Conservation (phyloP, 2,329 filamentous ascomycete genomes). For the Elsinoe batatas region DNA sequence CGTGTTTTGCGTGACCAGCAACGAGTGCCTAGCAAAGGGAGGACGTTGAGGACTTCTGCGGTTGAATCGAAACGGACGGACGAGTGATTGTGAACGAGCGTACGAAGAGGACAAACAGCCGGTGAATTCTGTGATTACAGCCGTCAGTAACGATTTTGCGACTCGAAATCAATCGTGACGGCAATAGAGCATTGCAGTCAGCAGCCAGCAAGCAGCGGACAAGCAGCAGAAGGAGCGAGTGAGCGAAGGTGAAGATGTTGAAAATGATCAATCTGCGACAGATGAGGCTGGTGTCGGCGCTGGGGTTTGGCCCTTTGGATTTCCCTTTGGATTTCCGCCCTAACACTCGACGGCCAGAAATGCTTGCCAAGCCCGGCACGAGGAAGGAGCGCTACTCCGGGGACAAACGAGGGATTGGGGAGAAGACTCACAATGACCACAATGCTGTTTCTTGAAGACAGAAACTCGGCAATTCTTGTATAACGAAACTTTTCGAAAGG, state of each 20-base stretch:
- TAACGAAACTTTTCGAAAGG: not conserved
- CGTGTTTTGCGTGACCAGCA: conserved; percentile 2
- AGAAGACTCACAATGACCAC: not conserved
- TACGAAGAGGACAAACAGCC: conserved; percentile 9
- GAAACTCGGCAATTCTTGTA: too few species aligned
- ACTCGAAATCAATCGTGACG: not conserved
- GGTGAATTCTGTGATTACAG: conserved; percentile 10
- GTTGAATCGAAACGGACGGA: conserved; percentile 13
- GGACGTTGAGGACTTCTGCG: not conserved
- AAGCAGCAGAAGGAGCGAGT: not conserved
- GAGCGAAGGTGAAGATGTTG: not conserved
- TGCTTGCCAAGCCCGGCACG: not conserved
- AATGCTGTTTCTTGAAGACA: too few species aligned
- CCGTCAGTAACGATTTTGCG: conserved; percentile 4
- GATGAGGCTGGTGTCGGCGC: conserved; percentile 9
- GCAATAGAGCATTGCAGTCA: conserved; percentile 5
- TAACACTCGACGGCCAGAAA: not conserved
- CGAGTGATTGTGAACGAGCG: conserved; percentile 8
- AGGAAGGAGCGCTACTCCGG: not conserved
- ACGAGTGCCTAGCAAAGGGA: conserved; percentile 6
- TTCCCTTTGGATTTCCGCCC: not conserved
- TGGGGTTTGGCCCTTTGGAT: not conserved
- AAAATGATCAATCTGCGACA: conserved; percentile 1
- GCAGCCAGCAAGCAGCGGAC: not conserved
- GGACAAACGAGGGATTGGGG: not conserved